phyloP scores from a whole-genome alignment of 2,329 filamentous ascomycete genomes.

The Neofusicoccum laricinum region DNA sequence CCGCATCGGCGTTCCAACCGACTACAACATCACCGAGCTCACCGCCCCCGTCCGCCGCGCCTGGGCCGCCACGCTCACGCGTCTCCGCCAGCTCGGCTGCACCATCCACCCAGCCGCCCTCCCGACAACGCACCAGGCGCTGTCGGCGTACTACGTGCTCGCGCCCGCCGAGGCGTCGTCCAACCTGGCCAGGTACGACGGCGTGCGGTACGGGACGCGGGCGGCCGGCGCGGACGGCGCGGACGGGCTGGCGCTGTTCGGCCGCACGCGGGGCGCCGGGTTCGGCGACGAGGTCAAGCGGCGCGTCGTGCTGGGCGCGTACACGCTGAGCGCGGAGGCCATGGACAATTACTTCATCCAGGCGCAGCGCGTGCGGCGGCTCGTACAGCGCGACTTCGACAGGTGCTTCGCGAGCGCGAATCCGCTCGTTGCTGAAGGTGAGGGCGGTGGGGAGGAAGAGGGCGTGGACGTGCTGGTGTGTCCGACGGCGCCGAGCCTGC shows the following conservation, averaged over 20 bases:
- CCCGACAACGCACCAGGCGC: conserved; percentile 77
- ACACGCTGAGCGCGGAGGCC: conserved; percentile 82
- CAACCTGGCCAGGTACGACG: conserved; percentile 95
- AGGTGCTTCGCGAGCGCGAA: conserved; percentile 68
- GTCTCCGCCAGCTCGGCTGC: conserved; percentile 64
- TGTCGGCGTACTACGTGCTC: conserved; percentile 92
- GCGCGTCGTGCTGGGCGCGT: conserved; percentile 84
- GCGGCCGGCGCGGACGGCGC: conserved; percentile 53
- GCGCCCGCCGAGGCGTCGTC: conserved; percentile 94
- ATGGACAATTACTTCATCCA: conserved; percentile 97
- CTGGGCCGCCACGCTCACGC: conserved; percentile 63
- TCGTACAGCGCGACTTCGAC: conserved; percentile 87
- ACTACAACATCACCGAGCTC: conserved; percentile 88
- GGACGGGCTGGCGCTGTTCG: conserved; percentile 58
- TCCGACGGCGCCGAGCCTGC: conserved; percentile 77
- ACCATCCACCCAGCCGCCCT: conserved; percentile 73
- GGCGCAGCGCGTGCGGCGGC: conserved; percentile 79
- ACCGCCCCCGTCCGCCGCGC: conserved; percentile 64
- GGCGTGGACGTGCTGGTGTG: conserved; percentile 84
- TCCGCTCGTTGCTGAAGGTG: conserved; percentile 60
- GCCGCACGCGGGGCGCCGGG: conserved; percentile 67
- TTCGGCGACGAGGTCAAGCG: conserved; percentile 85
- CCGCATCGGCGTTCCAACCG: conserved; percentile 59
- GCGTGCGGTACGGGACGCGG: conserved; percentile 80
- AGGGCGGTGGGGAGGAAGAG: conserved; percentile 35